phyloP scores from a whole-genome alignment of 192 early-diverging fungal species.

The Allomyces macrogynus region DNA sequence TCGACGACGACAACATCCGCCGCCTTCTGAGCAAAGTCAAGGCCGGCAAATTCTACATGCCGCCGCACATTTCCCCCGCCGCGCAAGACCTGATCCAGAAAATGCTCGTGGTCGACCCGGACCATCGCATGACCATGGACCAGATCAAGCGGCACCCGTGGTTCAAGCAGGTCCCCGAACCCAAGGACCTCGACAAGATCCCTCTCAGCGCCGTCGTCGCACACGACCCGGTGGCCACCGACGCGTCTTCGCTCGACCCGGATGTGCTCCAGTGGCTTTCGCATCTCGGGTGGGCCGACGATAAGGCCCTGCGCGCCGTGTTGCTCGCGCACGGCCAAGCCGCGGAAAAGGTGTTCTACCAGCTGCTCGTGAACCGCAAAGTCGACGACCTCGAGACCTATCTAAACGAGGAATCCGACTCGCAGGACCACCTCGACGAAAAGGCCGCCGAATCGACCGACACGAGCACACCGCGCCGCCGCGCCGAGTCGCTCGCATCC shows the following conservation, averaged over 20 bases:
- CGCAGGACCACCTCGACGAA: neutral
- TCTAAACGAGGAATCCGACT: neutral
- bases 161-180: neutral
- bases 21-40: constrained; percentile 24
- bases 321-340: neutral
- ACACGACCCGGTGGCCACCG: neutral
- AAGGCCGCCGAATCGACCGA: neutral
- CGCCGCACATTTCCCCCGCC: constrained; percentile 9
- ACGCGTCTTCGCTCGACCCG: neutral
- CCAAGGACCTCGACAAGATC: neutral
- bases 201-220: neutral
- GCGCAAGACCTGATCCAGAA: constrained; percentile 16
- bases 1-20: constrained; percentile 55
- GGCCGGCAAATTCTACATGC: constrained; percentile 17
- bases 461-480: neutral
- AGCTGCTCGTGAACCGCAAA: neutral
- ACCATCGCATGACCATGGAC: constrained; percentile 22
- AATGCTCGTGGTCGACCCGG: constrained; percentile 17
- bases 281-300: neutral
- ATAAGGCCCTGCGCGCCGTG: neutral
- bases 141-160: neutral
- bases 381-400: neutral
- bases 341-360: neutral
- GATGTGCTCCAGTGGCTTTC: neutral
- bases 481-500: neutral